Evolutionary conservation across 345 rosid genomes (phyloP).

Genomic region (Raphanus raphanistrum): DNA sequence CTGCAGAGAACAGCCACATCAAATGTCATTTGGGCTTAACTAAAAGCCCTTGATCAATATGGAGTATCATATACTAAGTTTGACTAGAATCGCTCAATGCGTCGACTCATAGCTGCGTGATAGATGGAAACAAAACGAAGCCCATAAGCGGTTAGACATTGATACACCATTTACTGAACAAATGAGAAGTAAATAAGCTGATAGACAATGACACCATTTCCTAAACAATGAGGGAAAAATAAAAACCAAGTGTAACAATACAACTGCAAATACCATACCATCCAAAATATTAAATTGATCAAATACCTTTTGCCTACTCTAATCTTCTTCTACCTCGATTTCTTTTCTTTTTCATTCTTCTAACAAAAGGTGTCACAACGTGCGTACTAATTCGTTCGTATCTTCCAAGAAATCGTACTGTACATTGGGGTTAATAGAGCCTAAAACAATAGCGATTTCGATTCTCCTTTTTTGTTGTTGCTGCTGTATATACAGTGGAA

Average conservation of each 20-base stretch:
- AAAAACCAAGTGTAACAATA: background rate
- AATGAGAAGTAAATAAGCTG: too few species aligned
- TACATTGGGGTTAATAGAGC: slow-evolving; percentile 38
- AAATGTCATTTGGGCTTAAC: background rate
- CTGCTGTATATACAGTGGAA: slow-evolving; percentile 33
- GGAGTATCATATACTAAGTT: background rate
- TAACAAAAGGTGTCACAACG: slow-evolving; percentile 4
- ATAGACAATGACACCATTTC: background rate
- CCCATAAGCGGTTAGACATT: too few species aligned
- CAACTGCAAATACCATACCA: background rate
- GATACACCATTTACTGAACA: too few species aligned
- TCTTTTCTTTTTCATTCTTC: background rate
- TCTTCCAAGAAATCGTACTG: slow-evolving; percentile 30
- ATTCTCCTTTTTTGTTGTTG: background rate
- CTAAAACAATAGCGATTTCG: slow-evolving; percentile 6
- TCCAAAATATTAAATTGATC: background rate
- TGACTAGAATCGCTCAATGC: too few species aligned
- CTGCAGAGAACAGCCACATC: background rate
- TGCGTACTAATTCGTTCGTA: background rate
- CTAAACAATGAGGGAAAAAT: background rate
- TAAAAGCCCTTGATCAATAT: background rate
- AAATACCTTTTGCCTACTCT: background rate
- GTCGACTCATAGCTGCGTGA: too few species aligned
- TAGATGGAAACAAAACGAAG: too few species aligned
- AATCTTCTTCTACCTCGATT: slow-evolving; percentile 4